Conservation (phyloP, 1,139 yeast genomes). For the Suhomyces bribrorum region DNA sequence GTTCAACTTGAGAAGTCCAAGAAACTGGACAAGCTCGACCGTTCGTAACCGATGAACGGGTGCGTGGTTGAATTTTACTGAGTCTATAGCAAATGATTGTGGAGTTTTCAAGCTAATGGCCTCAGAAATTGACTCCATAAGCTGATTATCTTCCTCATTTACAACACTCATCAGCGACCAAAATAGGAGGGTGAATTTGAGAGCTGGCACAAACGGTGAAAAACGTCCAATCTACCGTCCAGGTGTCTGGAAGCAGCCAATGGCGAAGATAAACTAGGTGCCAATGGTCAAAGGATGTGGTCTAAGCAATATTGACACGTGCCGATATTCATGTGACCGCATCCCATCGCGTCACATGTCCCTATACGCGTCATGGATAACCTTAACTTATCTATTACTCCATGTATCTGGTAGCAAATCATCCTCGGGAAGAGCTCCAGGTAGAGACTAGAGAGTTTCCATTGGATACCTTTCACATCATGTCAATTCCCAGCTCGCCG, state of each 20-base stretch:
- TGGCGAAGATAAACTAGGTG: not conserved
- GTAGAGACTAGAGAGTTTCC: conserved; percentile 16
- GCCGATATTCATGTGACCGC: not conserved
- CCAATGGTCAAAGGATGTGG: not conserved
- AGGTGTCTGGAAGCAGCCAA: not conserved
- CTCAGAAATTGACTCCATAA: conserved; percentile 21
- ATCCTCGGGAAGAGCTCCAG: conserved; percentile 9
- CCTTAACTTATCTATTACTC: not conserved
- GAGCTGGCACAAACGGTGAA: too few relatives aligned
- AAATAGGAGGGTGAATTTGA: too few relatives aligned
- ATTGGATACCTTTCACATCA: conserved; percentile 13
- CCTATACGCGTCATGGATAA: conserved; percentile 2
- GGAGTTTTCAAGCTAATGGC: conserved; percentile 17
- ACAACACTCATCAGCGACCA: conserved; percentile 10
- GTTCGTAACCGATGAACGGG: conserved; percentile 16
- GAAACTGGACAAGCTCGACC: conserved; percentile 18
- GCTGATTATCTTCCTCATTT: conserved; percentile 24
- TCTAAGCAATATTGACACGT: not conserved
- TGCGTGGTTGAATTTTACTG: conserved; percentile 10
- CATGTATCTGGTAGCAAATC: conserved; percentile 3
- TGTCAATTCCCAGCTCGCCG: conserved; percentile 17
- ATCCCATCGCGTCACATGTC: conserved; percentile 3
- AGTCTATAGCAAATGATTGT: conserved; percentile 17
- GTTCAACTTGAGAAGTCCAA: conserved; percentile 31
- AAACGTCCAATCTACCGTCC: too few relatives aligned